Conservation (phyloP, 106 monocot species). For the Allium cepa region DNA sequence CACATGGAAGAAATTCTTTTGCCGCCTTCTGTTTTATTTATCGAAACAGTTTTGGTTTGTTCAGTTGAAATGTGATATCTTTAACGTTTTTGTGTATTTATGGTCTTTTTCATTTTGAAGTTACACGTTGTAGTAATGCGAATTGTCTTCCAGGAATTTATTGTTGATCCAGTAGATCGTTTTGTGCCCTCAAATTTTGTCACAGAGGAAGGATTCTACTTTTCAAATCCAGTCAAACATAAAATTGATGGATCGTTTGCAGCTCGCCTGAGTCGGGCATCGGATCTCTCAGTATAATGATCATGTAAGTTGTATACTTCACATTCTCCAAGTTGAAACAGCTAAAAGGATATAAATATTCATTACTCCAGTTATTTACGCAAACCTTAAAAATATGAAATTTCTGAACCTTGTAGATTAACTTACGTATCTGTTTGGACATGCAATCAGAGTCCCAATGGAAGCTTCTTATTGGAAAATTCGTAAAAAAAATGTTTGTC, state of each 20-base stretch:
- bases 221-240: conserved; percentile 75
- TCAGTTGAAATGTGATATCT: not conserved
- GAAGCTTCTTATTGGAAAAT: too few species aligned
- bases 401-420: too few species aligned
- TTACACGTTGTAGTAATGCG: not conserved
- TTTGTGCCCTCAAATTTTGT: conserved; percentile 67
- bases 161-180: conserved; percentile 45
- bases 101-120: not conserved
- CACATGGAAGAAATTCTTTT: too few species aligned
- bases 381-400: too few species aligned
- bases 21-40: too few species aligned
- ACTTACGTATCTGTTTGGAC: too few species aligned
- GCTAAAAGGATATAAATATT: too few species aligned
- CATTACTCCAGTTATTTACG: too few species aligned
- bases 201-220: conserved; percentile 61
- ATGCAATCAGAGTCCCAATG: too few species aligned
- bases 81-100: not conserved
- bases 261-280: conserved; percentile 60
- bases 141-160: conserved; percentile 60
- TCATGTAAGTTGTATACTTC: not conserved
- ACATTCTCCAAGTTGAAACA: too few species aligned
- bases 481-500: too few species aligned
- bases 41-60: too few species aligned
- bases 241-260: conserved; percentile 91
- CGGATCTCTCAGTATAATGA: not conserved